Base-by-base conservation (phyloP, 176 grass and related monocot species). In the Triticum urartu region DNA sequence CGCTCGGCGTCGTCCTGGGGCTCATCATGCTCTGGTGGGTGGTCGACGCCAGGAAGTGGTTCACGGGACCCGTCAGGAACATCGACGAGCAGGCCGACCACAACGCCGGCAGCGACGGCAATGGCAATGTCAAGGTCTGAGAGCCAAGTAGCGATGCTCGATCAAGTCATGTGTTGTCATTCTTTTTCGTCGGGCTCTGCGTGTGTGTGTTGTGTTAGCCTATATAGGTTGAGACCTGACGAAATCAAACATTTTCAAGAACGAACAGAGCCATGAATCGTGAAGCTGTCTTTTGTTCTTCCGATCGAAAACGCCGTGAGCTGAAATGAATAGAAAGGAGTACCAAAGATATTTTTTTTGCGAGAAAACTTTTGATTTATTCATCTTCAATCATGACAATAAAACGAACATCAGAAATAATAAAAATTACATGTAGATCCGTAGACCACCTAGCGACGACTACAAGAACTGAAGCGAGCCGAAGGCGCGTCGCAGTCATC, bases 1-100 rank as follows among this genome's bases (percentile, higher is more conserved):
- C 92, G 38, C 75, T 99, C 14, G 94, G 84, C 59, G 75, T 90
- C 13, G 85, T 72, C 76, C 75, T 96, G 5, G 72, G 86, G 3
- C 40, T 96, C 11, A 91, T 99, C 65, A 86, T 96, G 90, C 73
- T 99, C 13, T 99, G 97, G 97, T 99, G 97, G 97, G 59, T 93
- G 33, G 25, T 99, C 45, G 97, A 99, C 78, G 97, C 97, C 30
- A 87, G 92, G 79, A 93, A 89, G 69, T 99, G 97, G 94, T 99
- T 99, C 54, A 99, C 96, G 83, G 94, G 97, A 0, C 97, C 97
- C 1, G 97, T 99, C 72, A 82, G 92, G 59, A 99, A 96, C 77
- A 99, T 99, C 62, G 97, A 99, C 50, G 86, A 88, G 1, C 47
- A 80, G 43, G 4, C 9, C 22, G 72, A 14, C 17, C 17, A 32